Base-by-base conservation (phyloP, 495 filamentous ascomycete genomes). In the Baudoinia panamericana region DNA sequence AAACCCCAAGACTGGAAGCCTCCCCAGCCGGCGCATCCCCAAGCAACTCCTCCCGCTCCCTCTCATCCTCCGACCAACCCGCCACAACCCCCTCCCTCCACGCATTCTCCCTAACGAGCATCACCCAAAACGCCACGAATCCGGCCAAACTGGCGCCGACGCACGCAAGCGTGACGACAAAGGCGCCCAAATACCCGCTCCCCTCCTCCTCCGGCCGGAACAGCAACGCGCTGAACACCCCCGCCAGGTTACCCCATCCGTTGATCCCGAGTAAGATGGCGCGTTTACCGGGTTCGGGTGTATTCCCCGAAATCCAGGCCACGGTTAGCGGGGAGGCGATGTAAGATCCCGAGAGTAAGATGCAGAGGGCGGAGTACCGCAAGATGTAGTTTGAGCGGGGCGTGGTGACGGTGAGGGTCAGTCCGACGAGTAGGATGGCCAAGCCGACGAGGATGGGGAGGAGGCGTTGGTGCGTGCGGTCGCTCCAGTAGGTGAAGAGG, bases 181-280 rank as follows among this genome's bases (percentile, higher is more conserved):
- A 61, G 0, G 71, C 67, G 0, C 49, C 35, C 18, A 52, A 45
- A 36, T 63, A 63, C 6, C 54, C 56, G 9, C 12, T 39, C 17
- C 36, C 32, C 4, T 48, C 48, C 35, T 69, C 72, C 30, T 48
- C 51, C 0, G 68, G 68, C 24, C 48, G 56, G 52, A 67, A 75
- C 0, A 76, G 50, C 29, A 62, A 43, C 4, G 63, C 56, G 8
- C 58, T 59, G 30, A 75, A 49, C 5, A 75, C 57, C 18, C 72
- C 72, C 0, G 72, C 72, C 5, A 75, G 51, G 36, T 76, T 76
- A 2, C 72, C 72, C 62, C 63, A 75, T 7, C 73, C 73, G 41
- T 75, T 76, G 41, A 76, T 65, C 1, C 72, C 72, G 18, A 76
- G 59, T 18, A 73, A 53, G 3, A 75, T 51, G 1, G 68, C 58